Evolutionary conservation across 1,284 basidiomycete species (phyloP), one percentile per base, ranked within the genome.

Genomic region (Rhodotorula sp.): DNA sequence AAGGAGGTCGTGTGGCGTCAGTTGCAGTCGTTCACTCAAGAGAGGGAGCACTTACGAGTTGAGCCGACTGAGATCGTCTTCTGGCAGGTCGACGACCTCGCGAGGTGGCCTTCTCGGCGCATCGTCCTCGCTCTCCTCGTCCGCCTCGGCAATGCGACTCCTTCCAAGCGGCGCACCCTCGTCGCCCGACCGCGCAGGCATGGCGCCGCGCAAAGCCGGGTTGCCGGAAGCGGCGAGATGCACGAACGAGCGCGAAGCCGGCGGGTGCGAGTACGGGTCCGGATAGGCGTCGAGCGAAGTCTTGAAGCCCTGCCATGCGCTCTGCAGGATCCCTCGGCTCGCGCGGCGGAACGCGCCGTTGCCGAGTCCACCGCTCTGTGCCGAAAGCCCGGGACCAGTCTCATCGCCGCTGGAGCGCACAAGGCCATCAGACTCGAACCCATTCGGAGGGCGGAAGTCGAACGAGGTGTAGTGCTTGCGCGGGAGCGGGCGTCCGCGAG

Each of bases 21-120:
- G 25, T 4, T 14, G 14, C 23, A 52, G 23, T 13, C 50, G n/a
- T 2, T n/a, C 23, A n/a, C 16, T 4, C 14, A 7, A 41, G 10
- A 27, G 7, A 54, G 42, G 5, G 13, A 19, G 21, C 7, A 71
- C 72, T n/a, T 50, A 72, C 52, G 60, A 53, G 50, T 73, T 74
- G 27, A 76, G 59, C 54, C 61, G 54, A 19, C 56, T 48, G 46
- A 75, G 61, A 17, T 72, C 63, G 45, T 75, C 75, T 41, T 77
- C 70, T 41, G 34, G n/a, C 17, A 70, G 42, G 41, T 70, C 68
- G 50, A 70, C 25, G 14, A 66, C 58, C 58, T 70, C 64, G 13
- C 64, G 16, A 23, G 45, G 64, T 27, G 27, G 52, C 64, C 48
- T 42, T 21, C 55, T 21, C 9, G 10, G 8, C 44, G 55, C 49